Evolutionary conservation across 805 yeast species (phyloP).

Genomic region (Candida ortonii): DNA sequence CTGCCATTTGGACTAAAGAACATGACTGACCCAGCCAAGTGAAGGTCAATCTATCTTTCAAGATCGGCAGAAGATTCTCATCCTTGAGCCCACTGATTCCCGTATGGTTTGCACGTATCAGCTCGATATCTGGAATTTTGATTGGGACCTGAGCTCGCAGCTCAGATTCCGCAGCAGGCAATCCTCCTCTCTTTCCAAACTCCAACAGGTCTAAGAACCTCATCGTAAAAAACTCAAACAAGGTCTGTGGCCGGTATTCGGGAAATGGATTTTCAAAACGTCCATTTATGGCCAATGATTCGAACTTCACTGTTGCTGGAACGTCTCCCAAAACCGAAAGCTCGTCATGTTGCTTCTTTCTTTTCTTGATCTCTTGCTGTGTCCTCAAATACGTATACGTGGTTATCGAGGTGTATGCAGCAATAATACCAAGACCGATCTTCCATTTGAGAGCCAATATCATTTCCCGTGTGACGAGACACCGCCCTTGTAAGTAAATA

Average conservation of each 20-base stretch:
- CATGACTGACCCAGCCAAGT: conserved; percentile 97
- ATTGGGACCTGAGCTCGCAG: conserved; percentile 60
- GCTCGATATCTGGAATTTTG: conserved; percentile 52
- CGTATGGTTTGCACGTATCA: conserved; percentile 30
- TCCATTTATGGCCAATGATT: conserved; percentile 59
- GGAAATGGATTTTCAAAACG: conserved; percentile 86
- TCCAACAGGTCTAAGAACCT: conserved; percentile 71
- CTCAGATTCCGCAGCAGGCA: conserved; percentile 46
- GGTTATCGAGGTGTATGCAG: conserved; percentile 64
- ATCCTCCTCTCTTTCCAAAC: conserved; percentile 53
- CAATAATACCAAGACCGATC: conserved; percentile 41
- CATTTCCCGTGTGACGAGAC: too few species aligned
- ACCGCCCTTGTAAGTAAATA: too few species aligned
- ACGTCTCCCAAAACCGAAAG: conserved; percentile 8
- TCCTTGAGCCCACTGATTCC: conserved; percentile 9
- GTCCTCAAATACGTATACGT: conserved; percentile 57
- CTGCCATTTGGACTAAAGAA: conserved; percentile 65
- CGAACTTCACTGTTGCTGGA: conserved; percentile 33
- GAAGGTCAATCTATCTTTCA: conserved; percentile 51
- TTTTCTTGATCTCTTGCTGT: conserved; percentile 46
- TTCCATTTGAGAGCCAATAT: conserved; percentile 32
- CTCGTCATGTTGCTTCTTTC: conserved; percentile 30
- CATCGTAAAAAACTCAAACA: conserved; percentile 78
- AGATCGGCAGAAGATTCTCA: conserved; percentile 28
- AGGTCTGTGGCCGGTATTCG: conserved; percentile 86